These are phyloP conservation scores for Vitis cinerea DNA, from an alignment of 164 flowering plant species.

Conservation along the genomic window DNA sequence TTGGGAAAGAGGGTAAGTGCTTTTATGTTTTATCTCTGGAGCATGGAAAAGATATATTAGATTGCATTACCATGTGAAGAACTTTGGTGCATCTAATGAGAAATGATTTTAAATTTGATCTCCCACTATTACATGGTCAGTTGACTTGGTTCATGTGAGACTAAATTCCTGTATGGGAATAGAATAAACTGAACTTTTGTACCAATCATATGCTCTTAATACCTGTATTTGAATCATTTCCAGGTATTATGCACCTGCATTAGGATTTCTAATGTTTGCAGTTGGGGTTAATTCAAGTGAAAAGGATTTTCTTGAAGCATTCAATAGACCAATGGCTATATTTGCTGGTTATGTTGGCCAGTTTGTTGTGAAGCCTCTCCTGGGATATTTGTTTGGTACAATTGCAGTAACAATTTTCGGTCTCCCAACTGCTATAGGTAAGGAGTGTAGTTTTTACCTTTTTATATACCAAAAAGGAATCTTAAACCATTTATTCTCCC, in stretches of 20 bases:
- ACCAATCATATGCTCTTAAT: neutral
- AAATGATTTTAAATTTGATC: neutral
- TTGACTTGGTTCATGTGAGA: neutral
- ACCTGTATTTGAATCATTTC: conserved; percentile 8
- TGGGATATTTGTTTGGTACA: conserved; percentile 76
- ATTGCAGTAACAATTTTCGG: conserved; percentile 56
- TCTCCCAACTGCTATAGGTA: conserved; percentile 84
- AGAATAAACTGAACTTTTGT: neutral
- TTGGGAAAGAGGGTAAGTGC: neutral
- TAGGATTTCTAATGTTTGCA: conserved; percentile 98
- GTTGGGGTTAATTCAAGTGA: conserved; percentile 93
- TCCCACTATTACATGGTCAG: neutral
- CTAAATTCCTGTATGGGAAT: neutral
- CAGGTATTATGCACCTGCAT: conserved; percentile 97
- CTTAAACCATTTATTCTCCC: neutral
- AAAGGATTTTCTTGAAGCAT: conserved; percentile 87
- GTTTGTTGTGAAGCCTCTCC: conserved; percentile 72
- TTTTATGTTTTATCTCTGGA: neutral
- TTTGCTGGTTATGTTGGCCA: conserved; percentile 86
- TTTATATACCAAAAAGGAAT: no score
- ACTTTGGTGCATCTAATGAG: neutral
- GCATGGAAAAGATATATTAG: neutral
- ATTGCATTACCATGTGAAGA: neutral
- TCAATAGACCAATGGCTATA: conserved; percentile 72
- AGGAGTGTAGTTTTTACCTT: conserved; percentile 6